Evolutionary conservation across 352 stramenopile species (phyloP).

Genomic region (Vaucheria bursata): DNA sequence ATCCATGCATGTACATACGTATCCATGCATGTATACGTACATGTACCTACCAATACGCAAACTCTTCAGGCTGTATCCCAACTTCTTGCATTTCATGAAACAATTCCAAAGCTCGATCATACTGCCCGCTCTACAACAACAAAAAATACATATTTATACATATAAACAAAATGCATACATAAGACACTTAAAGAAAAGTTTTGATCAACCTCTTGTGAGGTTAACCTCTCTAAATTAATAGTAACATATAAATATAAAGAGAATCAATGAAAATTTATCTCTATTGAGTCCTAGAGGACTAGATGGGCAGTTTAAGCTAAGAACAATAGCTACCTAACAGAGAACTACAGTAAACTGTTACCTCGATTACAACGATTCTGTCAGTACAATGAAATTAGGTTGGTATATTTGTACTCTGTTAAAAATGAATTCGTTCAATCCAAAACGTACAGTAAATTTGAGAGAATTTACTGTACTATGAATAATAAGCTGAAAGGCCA

Average conservation of each 20-base stretch:
- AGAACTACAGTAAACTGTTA: too few relatives aligned
- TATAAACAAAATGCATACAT: neutral
- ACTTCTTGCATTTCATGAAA: constrained; percentile 14
- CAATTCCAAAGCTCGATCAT: constrained; percentile 9
- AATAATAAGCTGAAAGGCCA: too few relatives aligned
- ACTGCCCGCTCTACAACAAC: constrained; percentile 9
- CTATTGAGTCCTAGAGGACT: neutral
- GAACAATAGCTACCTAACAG: too few relatives aligned
- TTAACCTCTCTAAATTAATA: neutral
- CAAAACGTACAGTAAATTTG: too few relatives aligned
- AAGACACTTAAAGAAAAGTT: constrained; percentile 15
- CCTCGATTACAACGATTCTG: too few relatives aligned
- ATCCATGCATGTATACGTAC: neutral
- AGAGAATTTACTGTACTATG: too few relatives aligned
- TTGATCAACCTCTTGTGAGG: neutral
- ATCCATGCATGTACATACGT: neutral
- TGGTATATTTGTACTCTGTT: too few relatives aligned
- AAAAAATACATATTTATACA: neutral
- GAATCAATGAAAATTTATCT: neutral
- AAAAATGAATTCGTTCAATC: too few relatives aligned
- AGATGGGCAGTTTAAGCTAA: constrained; percentile 9
- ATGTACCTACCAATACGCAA: neutral
- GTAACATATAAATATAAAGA: constrained; percentile 8
- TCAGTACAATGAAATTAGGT: too few relatives aligned
- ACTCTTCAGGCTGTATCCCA: constrained; percentile 9